A percentile compares a stretch with the other conserved stretches of the same genome.
phyloP scores from a whole-genome alignment of 108 stramenopile genomes.

The Cyclotella choctawhatcheeana region DNA sequence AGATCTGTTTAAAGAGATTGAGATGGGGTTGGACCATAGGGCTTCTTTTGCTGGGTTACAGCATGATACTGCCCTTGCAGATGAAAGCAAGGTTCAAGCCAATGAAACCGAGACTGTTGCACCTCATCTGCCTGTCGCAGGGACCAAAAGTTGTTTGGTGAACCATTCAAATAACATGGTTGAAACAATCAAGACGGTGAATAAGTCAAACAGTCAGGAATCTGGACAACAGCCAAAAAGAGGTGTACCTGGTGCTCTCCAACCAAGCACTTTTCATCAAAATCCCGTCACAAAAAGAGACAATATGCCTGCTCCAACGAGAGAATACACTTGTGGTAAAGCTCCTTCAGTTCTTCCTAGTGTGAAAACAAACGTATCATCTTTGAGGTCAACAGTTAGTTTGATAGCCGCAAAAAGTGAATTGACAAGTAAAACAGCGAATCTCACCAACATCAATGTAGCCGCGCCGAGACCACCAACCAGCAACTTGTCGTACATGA shows the following conservation, averaged over 20 bases:
- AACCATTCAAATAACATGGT: neutral
- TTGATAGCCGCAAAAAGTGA: too few relatives aligned
- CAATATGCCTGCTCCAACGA: too few relatives aligned
- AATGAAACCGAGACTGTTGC: neutral
- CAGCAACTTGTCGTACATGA: neutral
- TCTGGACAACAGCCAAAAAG: neutral
- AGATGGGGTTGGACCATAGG: constrained; percentile 36
- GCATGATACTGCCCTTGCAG: neutral
- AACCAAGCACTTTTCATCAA: neutral
- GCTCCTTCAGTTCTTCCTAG: too few relatives aligned
- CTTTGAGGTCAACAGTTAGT: too few relatives aligned
- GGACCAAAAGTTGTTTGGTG: neutral
- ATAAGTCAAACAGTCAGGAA: too few relatives aligned
- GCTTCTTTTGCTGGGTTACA: too few relatives aligned
- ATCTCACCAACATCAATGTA: too few relatives aligned
- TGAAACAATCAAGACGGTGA: neutral
- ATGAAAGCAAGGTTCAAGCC: neutral
- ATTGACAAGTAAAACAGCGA: neutral
- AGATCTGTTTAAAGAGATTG: constrained; percentile 49
- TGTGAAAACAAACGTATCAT: too few relatives aligned
- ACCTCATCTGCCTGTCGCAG: neutral
- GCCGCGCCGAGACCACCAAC: neutral
- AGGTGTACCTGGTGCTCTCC: constrained; percentile 1
- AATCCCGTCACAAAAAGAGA: too few relatives aligned
- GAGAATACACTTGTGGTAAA: too few relatives aligned